A percentile compares a stretch with the other conserved stretches of the same genome.
Evolutionary conservation across 176 grass and related monocot genomes (phyloP).

Genomic region (Paspalum notatum): DNA sequence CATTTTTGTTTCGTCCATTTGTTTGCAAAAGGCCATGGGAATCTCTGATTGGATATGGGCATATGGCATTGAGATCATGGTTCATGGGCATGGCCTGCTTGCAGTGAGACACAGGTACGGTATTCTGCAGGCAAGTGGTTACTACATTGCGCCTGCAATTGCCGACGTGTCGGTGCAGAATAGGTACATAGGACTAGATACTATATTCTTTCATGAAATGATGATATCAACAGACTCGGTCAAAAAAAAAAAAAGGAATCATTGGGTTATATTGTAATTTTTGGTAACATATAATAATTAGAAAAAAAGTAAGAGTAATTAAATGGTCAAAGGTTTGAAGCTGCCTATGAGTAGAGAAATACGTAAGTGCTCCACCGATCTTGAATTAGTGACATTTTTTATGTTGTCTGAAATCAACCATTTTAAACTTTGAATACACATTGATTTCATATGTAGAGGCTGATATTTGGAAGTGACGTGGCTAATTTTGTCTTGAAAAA

Average conservation of each 20-base stretch:
- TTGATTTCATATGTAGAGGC: too few species aligned
- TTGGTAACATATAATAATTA: background rate
- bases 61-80: background rate
- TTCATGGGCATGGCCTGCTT: conserved; percentile 9
- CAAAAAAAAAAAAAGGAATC: too few species aligned
- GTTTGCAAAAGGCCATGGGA: conserved; percentile 24
- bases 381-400: too few species aligned
- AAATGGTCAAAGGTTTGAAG: background rate
- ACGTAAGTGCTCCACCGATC: background rate
- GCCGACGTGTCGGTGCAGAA: conserved; percentile 35
- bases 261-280: background rate
- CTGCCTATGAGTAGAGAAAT: background rate
- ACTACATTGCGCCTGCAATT: background rate
- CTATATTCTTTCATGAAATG: background rate
- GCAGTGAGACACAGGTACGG: conserved; percentile 34
- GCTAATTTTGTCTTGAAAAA: too few species aligned
- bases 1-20: conserved; percentile 30
- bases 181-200: background rate
- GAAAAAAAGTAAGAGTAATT: background rate
- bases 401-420: background rate
- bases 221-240: background rate
- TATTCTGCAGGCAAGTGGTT: conserved; percentile 23
- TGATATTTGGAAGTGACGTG: too few species aligned
- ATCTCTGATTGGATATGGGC: conserved; percentile 24
- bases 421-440: background rate